Evolutionary conservation across 805 yeast genomes (phyloP).

Genomic region (Zygoascus ofunaensis): DNA sequence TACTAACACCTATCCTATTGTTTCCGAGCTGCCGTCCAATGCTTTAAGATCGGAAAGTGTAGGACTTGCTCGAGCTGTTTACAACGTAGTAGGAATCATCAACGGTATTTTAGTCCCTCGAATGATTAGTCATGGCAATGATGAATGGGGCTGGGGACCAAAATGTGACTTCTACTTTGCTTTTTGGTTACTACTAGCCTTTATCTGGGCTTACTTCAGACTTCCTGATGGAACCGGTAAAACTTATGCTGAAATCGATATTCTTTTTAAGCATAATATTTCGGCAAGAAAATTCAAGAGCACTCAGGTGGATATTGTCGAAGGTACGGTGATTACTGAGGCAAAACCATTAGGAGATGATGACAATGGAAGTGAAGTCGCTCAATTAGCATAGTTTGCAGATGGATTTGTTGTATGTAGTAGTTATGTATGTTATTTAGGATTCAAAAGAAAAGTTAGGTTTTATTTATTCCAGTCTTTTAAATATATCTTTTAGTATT

Average conservation of each 20-base stretch:
- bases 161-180: constrained; percentile 41
- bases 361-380: no score
- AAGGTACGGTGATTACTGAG: no score
- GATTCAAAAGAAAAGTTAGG: no score
- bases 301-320: constrained; percentile 12
- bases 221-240: constrained; percentile 52
- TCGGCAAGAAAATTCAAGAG: constrained; percentile 23
- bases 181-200: constrained; percentile 22
- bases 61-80: constrained; percentile 31
- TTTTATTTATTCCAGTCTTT: no score
- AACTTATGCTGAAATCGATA: constrained; percentile 52
- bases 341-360: no score
- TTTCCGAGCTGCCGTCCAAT: constrained; percentile 36
- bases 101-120: constrained; percentile 29
- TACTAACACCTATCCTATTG: constrained; percentile 35
- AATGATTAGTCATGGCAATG: constrained; percentile 30
- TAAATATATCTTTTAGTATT: no score
- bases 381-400: no score
- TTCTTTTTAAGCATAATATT: constrained; percentile 34
- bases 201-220: constrained; percentile 40
- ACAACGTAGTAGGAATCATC: constrained; percentile 15
- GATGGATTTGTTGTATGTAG: no score
- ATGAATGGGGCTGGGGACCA: constrained; percentile 38
- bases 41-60: constrained; percentile 35
- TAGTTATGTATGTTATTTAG: no score